Evolutionary conservation across 2,329 filamentous ascomycete genomes (phyloP).

Genomic region (Fusarium albidum): DNA sequence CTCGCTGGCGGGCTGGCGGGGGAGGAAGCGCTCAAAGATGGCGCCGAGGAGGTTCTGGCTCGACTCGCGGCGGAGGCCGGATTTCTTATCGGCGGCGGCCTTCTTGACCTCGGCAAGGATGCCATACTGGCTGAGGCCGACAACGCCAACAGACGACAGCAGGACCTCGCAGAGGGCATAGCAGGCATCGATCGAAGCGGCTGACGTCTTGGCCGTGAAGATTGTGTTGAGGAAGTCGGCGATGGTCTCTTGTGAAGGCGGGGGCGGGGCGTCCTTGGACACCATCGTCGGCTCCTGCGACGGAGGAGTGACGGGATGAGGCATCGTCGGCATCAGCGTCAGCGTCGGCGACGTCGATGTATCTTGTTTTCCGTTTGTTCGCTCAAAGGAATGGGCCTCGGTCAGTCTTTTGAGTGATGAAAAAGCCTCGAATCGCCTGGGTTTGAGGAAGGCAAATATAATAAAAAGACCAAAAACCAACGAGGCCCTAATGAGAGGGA

Average conservation of each 20-base stretch:
- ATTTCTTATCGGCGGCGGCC: slow-evolving; percentile 94
- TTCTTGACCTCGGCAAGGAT: slow-evolving; percentile 68
- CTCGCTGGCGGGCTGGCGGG: slow-evolving; percentile 80
- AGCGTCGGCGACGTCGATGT: slow-evolving; percentile 12
- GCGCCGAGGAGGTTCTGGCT: slow-evolving; percentile 95
- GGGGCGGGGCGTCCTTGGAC: slow-evolving; percentile 57
- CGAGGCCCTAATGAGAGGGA: slow-evolving; percentile 36
- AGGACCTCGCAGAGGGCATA: slow-evolving; percentile 69
- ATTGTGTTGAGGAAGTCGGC: slow-evolving; percentile 70
- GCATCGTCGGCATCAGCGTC: slow-evolving; percentile 47
- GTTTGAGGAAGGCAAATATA: slow-evolving; percentile 11
- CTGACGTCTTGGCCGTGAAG: slow-evolving; percentile 74
- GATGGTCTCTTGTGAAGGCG: slow-evolving; percentile 73
- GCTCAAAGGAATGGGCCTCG: slow-evolving; percentile 29
- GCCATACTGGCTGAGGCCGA: slow-evolving; percentile 62
- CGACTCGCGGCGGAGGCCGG: slow-evolving; percentile 82
- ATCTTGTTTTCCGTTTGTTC: slow-evolving; percentile 4
- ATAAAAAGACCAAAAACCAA: slow-evolving; percentile 34
- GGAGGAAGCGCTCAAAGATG: slow-evolving; percentile 88
- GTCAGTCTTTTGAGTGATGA: slow-evolving; percentile 14
- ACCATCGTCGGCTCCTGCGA: slow-evolving; percentile 49
- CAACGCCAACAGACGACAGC: slow-evolving; percentile 61
- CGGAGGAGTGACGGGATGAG: slow-evolving; percentile 59
- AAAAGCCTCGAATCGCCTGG: slow-evolving; percentile 1
- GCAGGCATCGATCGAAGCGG: slow-evolving; percentile 71